Conservation (phyloP, 306 rosid species). For the Delonix regia region DNA sequence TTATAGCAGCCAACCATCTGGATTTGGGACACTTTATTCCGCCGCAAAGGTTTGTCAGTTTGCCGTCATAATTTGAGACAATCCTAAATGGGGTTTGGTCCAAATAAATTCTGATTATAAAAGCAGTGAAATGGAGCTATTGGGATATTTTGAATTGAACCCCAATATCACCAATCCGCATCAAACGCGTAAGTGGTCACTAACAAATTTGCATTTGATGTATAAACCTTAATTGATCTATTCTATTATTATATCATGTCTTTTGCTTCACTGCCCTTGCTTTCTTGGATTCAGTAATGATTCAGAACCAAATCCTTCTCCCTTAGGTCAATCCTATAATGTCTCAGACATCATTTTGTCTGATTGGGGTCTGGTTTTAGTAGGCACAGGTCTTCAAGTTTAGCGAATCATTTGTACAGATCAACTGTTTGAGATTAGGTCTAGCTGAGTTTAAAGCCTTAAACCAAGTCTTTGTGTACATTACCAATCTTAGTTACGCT, state of each 20-base stretch:
- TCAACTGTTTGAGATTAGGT: neutral
- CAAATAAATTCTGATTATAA: neutral
- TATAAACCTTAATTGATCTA: slow-evolving; percentile 13
- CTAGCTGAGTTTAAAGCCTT: neutral
- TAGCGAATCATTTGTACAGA: slow-evolving; percentile 1
- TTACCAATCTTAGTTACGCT: neutral
- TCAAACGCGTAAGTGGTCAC: slow-evolving; percentile 12
- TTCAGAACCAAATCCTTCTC: neutral
- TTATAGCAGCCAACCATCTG: too few relatives aligned
- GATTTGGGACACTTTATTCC: neutral
- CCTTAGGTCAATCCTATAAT: slow-evolving; percentile 34
- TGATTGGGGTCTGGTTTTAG: slow-evolving; percentile 8
- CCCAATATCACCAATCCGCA: slow-evolving; percentile 8
- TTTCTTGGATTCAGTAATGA: slow-evolving; percentile 17
- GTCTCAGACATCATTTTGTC: slow-evolving; percentile 40
- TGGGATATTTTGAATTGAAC: slow-evolving; percentile 26
- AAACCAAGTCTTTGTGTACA: neutral
- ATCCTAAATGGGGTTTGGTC: slow-evolving; percentile 33
- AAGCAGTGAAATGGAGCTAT: neutral
- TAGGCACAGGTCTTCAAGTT: neutral
- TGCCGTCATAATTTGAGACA: slow-evolving; percentile 14
- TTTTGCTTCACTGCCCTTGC: slow-evolving; percentile 1
- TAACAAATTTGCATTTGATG: slow-evolving; percentile 1
- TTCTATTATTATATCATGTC: slow-evolving; percentile 20
- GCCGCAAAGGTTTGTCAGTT: slow-evolving; percentile 10